Percentiles rank a stretch among this genome's conserved stretches.
Conservation (phyloP, 208 protist genomes). For the Leishmania aethiopica region DNA sequence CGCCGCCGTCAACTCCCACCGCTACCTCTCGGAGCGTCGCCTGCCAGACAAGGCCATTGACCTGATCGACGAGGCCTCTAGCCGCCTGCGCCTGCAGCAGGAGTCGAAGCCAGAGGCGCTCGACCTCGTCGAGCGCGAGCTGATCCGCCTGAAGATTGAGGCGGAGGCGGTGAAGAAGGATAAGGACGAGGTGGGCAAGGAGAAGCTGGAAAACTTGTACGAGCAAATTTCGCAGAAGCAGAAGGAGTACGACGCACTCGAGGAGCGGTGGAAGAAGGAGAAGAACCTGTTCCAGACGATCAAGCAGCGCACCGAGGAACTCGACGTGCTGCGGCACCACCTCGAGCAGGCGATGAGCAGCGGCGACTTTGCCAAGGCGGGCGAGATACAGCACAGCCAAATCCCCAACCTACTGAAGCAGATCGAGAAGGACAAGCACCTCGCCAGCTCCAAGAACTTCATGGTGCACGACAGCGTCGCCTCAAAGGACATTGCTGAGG, state of each 20-base stretch:
- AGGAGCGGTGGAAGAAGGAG: slow-evolving; percentile 87
- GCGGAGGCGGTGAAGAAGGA: slow-evolving; percentile 93
- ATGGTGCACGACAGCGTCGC: slow-evolving; percentile 95
- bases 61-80: slow-evolving; percentile 97
- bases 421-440: slow-evolving; percentile 82
- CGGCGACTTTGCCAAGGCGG: slow-evolving; percentile 78
- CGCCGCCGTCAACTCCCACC: slow-evolving; percentile 89
- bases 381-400: slow-evolving; percentile 78
- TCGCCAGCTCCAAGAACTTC: slow-evolving; percentile 93
- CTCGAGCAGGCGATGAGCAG: slow-evolving; percentile 81
- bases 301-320: slow-evolving; percentile 91
- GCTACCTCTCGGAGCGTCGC: slow-evolving; percentile 97
- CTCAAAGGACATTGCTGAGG: slow-evolving; percentile 94
- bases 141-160: slow-evolving; percentile 94
- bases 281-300: slow-evolving; percentile 89
- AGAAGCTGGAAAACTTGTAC: slow-evolving; percentile 80
- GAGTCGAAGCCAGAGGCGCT: slow-evolving; percentile 97
- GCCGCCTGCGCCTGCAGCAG: slow-evolving; percentile 93
- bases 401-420: slow-evolving; percentile 88
- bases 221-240: slow-evolving; percentile 72
- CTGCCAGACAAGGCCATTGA: slow-evolving; percentile 99
- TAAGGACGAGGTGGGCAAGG: slow-evolving; percentile 90
- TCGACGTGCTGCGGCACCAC: slow-evolving; percentile 82
- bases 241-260: slow-evolving; percentile 85
- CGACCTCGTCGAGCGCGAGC: slow-evolving; percentile 93